Evolutionary conservation across 73 alveolate genomes (phyloP).

Genomic region (Paramecium sexaurelia): DNA sequence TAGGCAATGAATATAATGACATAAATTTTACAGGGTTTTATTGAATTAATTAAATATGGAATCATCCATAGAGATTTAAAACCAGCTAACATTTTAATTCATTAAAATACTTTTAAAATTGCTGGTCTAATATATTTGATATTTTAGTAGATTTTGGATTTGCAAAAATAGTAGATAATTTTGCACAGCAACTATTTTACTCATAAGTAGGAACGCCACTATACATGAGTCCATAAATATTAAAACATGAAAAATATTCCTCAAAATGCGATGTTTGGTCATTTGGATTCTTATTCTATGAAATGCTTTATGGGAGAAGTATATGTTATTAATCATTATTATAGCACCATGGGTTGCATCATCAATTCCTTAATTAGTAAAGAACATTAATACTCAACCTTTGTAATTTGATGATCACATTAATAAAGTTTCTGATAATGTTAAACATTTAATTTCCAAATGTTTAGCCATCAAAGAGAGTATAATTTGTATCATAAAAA

Average conservation of each 20-base stretch:
- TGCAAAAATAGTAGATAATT: conserved; percentile 66
- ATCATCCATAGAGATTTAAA: conserved; percentile 75
- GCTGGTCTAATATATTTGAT: conserved; percentile 49
- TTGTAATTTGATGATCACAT: not conserved
- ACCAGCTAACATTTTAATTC: conserved; percentile 75
- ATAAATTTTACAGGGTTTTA: conserved; percentile 43
- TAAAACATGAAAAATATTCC: conserved; percentile 44
- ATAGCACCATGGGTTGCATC: conserved; percentile 61
- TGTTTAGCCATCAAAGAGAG: conserved; percentile 16
- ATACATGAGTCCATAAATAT: conserved; percentile 61
- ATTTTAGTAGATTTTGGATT: conserved; percentile 69
- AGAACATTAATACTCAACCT: not conserved
- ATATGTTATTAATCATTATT: not conserved
- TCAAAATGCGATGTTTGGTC: conserved; percentile 69
- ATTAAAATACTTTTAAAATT: conserved; percentile 51
- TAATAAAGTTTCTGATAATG: not conserved
- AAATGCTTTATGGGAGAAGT: conserved; percentile 17
- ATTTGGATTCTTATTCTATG: conserved; percentile 58
- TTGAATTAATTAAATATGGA: conserved; percentile 55
- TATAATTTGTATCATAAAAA: not conserved
- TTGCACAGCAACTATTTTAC: conserved; percentile 54
- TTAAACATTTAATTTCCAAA: not conserved
- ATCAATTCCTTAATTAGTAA: conserved; percentile 13
- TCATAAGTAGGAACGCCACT: conserved; percentile 65
- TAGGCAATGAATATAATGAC: conserved; percentile 55